Conservation (phyloP, 2,329 filamentous ascomycete species). For the Aspergillus sp. region DNA sequence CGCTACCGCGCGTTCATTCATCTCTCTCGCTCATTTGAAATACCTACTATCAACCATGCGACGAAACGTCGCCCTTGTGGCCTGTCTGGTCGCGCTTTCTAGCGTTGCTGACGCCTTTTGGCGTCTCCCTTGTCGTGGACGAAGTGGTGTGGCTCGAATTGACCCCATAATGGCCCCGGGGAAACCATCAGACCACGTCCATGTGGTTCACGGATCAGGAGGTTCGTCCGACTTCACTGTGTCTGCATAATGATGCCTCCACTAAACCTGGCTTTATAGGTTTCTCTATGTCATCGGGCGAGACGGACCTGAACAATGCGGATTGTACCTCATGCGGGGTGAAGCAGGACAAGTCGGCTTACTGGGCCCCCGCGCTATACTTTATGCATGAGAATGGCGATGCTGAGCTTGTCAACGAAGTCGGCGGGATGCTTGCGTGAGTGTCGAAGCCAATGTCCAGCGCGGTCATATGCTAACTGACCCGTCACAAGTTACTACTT, state of each 20-base stretch:
- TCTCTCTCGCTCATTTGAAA: slow-evolving; percentile 17
- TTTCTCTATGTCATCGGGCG: slow-evolving; percentile 62
- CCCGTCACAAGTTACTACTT: slow-evolving; percentile 72
- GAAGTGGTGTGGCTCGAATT: slow-evolving; percentile 68
- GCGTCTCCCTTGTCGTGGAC: slow-evolving; percentile 81
- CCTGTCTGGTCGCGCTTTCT: slow-evolving; percentile 32
- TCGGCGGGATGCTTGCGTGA: slow-evolving; percentile 83
- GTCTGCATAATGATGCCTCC: slow-evolving; percentile 6
- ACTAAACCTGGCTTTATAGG: slow-evolving; percentile 49
- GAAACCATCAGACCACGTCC: slow-evolving; percentile 63
- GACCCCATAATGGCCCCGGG: slow-evolving; percentile 74
- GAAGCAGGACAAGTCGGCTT: slow-evolving; percentile 79
- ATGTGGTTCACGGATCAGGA: slow-evolving; percentile 73
- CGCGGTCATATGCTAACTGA: slow-evolving; percentile 2
- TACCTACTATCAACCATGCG: slow-evolving; percentile 19
- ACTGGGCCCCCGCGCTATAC: slow-evolving; percentile 80
- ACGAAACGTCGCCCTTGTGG: slow-evolving; percentile 24
- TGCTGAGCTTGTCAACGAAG: slow-evolving; percentile 69
- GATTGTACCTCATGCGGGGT: slow-evolving; percentile 81
- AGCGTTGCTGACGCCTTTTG: slow-evolving; percentile 68
- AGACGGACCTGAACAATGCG: slow-evolving; percentile 58
- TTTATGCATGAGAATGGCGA: slow-evolving; percentile 70
- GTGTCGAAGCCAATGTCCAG: slow-evolving; percentile 39
- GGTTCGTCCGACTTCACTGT: slow-evolving; percentile 57
- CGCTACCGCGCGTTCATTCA: slow-evolving; percentile 17